These are phyloP conservation scores for Megacollybia platyphylla DNA, from an alignment of 1,284 basidiomycete genomes.

Conservation along the genomic window DNA sequence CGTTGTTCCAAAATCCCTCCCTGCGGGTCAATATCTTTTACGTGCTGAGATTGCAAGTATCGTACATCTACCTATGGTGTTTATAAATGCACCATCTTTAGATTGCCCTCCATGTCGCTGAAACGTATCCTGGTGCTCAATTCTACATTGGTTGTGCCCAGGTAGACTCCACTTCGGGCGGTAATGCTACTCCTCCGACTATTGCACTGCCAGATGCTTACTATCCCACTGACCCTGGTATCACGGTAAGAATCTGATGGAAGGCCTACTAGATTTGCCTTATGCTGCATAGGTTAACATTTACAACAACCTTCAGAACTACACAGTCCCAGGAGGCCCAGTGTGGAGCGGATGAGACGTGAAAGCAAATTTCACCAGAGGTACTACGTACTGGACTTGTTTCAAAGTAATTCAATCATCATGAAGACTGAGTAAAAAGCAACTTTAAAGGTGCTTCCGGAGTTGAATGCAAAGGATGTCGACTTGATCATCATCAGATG, in stretches of 20 bases:
- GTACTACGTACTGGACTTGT: too few relatives aligned
- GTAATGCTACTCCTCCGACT: conserved; percentile 3
- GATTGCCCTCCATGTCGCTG: conserved; percentile 31
- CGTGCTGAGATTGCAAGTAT: conserved; percentile 30
- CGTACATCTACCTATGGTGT: background rate
- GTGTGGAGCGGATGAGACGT: conserved; percentile 22
- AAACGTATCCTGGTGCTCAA: conserved; percentile 32
- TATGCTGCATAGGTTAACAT: conserved; percentile 24
- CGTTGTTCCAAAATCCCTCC: conserved; percentile 28
- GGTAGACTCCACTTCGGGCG: conserved; percentile 3
- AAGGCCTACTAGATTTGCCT: background rate
- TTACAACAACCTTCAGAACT: conserved; percentile 35
- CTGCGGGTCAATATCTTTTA: conserved; percentile 36
- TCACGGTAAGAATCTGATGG: conserved; percentile 18
- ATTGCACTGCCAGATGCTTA: conserved; percentile 33
- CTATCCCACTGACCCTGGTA: conserved; percentile 30
- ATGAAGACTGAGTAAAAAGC: too few relatives aligned
- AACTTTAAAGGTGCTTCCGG: too few relatives aligned
- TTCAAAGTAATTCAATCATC: too few relatives aligned
- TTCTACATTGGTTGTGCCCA: conserved; percentile 22
- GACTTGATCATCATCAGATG: too few relatives aligned
- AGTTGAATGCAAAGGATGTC: too few relatives aligned
- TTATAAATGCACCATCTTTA: conserved; percentile 5
- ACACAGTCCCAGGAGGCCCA: conserved; percentile 21
- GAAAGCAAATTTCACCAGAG: background rate